These are phyloP conservation scores for Podospora pseudopauciseta DNA, from an alignment of 495 filamentous ascomycete genomes.

Conservation along the genomic window DNA sequence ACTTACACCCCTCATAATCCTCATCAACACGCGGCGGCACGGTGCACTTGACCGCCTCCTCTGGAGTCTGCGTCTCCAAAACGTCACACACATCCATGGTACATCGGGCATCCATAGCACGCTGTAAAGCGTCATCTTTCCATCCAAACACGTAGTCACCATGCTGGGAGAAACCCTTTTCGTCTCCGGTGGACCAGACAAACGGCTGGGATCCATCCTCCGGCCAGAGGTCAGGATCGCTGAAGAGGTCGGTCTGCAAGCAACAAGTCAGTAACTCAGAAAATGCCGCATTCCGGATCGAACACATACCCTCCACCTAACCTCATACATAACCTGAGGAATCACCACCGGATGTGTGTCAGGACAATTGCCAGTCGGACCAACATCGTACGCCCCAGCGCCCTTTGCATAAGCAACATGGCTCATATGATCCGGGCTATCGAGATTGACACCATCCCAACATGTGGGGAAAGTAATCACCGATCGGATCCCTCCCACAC, in stretches of 20 bases:
- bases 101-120: conserved; percentile 25
- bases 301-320: conserved; percentile 57
- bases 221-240: conserved; percentile 39
- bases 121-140: conserved; percentile 52
- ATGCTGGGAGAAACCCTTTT: conserved; percentile 44
- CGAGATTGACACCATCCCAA: conserved; percentile 48
- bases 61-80: conserved; percentile 37
- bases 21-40: conserved; percentile 38
- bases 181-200: conserved; percentile 19
- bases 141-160: conserved; percentile 76
- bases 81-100: conserved; percentile 33
- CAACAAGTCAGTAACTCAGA: not conserved
- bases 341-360: conserved; percentile 57
- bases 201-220: conserved; percentile 25
- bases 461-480: conserved; percentile 47
- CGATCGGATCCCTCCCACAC: conserved; percentile 45
- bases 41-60: conserved; percentile 39
- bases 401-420: conserved; percentile 55
- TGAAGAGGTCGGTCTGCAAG: conserved; percentile 15
- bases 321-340: conserved; percentile 62
- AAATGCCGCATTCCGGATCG: too few species aligned
- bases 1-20: conserved; percentile 44
- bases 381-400: conserved; percentile 32
- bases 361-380: conserved; percentile 51
- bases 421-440: conserved; percentile 39